Percentiles rank a stretch among this genome's conserved stretches.
phyloP scores from a whole-genome alignment of 352 stramenopile species.

The Thalassiosira exigua region DNA sequence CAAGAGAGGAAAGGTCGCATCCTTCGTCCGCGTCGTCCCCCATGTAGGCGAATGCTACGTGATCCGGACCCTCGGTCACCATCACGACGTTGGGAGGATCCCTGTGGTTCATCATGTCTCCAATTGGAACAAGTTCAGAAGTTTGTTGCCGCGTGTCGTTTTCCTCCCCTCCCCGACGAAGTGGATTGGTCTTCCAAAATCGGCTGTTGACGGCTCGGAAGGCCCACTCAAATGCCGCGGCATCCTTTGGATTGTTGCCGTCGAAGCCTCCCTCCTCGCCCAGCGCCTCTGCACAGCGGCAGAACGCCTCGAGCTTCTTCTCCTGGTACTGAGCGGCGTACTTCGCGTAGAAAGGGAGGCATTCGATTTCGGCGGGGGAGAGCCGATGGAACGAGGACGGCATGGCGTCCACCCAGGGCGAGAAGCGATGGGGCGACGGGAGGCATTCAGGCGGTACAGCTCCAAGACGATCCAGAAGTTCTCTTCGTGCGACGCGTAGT shows the following conservation, averaged over 20 bases:
- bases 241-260: constrained; percentile 21
- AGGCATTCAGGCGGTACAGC: background rate
- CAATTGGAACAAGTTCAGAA: constrained; percentile 46
- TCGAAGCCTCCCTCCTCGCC: constrained; percentile 1
- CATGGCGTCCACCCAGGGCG: constrained; percentile 19
- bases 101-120: constrained; percentile 65
- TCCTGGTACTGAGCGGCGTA: constrained; percentile 30
- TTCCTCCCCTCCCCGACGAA: background rate
- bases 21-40: too few species aligned
- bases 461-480: constrained; percentile 30
- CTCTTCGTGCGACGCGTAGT: constrained; percentile 15
- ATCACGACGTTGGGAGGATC: constrained; percentile 38
- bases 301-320: constrained; percentile 29
- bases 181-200: constrained; percentile 36
- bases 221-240: constrained; percentile 31
- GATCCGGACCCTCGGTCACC: constrained; percentile 17
- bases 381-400: constrained; percentile 10
- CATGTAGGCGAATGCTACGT: background rate
- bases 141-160: constrained; percentile 2
- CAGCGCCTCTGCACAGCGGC: background rate
- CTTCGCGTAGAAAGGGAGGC: constrained; percentile 30
- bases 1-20: background rate
- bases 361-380: constrained; percentile 10
- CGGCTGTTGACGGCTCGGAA: constrained; percentile 58
- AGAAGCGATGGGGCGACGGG: background rate